Percentiles rank a stretch among this genome's conserved stretches.
Evolutionary conservation across 371 early-diverging fungal genomes (phyloP).

Genomic region (Amoeboaphelidium protococcarum): DNA sequence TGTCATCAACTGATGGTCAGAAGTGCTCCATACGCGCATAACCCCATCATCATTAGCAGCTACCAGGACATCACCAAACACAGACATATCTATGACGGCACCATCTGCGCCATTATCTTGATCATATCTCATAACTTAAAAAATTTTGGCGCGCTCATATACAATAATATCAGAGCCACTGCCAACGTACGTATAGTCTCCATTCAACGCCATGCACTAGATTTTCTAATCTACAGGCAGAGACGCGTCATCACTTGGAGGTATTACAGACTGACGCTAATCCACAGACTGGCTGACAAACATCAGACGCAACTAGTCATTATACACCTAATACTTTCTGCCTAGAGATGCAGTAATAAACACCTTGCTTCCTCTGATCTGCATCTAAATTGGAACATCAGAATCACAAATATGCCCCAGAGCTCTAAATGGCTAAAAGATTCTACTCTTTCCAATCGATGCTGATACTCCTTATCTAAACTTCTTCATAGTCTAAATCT

Average conservation of each 20-base stretch:
- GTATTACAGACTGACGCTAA: background rate
- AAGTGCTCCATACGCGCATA: slow-evolving; percentile 42
- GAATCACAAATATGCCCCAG: slow-evolving; percentile 62
- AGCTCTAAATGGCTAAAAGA: slow-evolving; percentile 61
- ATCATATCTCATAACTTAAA: background rate
- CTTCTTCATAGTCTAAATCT: too few relatives aligned
- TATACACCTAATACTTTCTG: slow-evolving; percentile 39
- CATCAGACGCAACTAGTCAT: slow-evolving; percentile 1
- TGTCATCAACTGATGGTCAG: slow-evolving; percentile 27
- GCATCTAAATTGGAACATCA: slow-evolving; percentile 46
- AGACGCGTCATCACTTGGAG: slow-evolving; percentile 4
- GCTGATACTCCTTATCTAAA: too few relatives aligned
- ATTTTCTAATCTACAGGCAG: slow-evolving; percentile 33
- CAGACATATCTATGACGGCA: slow-evolving; percentile 15
- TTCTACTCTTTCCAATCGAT: too few relatives aligned
- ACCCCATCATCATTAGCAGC: slow-evolving; percentile 49
- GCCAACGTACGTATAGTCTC: slow-evolving; percentile 45
- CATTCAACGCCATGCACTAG: slow-evolving; percentile 39
- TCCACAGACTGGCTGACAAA: background rate
- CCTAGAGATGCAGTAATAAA: slow-evolving; percentile 64
- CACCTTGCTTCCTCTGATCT: slow-evolving; percentile 41
- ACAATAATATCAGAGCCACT: slow-evolving; percentile 28
- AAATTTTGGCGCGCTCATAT: slow-evolving; percentile 33
- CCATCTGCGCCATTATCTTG: background rate
- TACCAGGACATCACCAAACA: slow-evolving; percentile 49